Conservation (phyloP, 805 yeast species). For the Debaryomyces hansenii region DNA sequence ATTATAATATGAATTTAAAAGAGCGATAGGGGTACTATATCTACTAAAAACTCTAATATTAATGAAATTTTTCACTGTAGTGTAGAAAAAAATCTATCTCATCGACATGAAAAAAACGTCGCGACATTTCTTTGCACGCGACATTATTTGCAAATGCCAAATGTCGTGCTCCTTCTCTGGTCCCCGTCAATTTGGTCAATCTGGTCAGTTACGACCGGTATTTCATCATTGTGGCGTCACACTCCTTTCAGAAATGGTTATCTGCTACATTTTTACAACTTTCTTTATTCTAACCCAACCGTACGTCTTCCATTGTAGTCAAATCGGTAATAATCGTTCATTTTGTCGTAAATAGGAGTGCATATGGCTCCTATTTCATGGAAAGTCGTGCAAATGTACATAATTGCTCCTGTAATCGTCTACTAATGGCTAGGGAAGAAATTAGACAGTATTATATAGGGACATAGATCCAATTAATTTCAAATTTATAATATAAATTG, state of each 20-base stretch:
- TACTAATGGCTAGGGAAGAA: neutral
- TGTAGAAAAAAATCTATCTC: slow-evolving; percentile 9
- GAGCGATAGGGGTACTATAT: neutral
- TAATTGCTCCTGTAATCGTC: neutral
- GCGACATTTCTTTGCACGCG: slow-evolving; percentile 5
- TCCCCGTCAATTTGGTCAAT: too few species aligned
- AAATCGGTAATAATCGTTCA: too few species aligned
- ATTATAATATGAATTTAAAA: neutral
- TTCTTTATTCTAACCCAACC: too few species aligned
- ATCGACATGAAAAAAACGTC: slow-evolving; percentile 7
- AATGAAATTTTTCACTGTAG: slow-evolving; percentile 6
- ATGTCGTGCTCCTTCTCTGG: too few species aligned
- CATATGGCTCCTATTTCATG: neutral
- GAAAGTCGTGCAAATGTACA: neutral
- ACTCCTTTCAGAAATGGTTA: too few species aligned
- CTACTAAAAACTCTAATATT: neutral
- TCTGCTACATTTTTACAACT: too few species aligned
- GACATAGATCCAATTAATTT: neutral
- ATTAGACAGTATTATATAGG: too few species aligned
- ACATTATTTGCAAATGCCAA: neutral
- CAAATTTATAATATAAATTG: neutral
- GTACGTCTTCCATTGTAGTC: too few species aligned
- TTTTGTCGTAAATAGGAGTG: neutral
- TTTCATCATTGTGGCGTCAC: too few species aligned
- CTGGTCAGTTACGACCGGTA: too few species aligned